A percentile compares a stretch with the other conserved stretches of the same genome.
These are phyloP conservation scores for Alternaria brassicicola DNA, from an alignment of 2,329 filamentous ascomycete genomes.

Conservation along the genomic window DNA sequence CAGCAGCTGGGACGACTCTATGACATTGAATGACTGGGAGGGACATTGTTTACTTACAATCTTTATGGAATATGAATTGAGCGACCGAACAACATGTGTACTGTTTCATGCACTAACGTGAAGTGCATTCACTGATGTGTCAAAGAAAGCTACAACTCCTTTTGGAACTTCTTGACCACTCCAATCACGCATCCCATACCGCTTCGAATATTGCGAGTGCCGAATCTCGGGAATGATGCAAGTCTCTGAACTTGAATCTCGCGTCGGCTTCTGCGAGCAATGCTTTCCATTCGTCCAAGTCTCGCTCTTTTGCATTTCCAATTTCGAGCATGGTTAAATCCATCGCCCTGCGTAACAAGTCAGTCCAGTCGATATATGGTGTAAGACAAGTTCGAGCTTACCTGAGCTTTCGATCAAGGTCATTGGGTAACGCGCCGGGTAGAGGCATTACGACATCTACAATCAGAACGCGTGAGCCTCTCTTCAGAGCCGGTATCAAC, in stretches of 20 bases:
- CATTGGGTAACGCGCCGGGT: slow-evolving; percentile 8
- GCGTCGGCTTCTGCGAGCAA: slow-evolving; percentile 52
- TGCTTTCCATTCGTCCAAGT: slow-evolving; percentile 51
- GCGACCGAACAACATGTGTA: not conserved
- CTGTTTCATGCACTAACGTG: too few species aligned
- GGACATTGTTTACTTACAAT: not conserved
- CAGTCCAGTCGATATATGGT: not conserved
- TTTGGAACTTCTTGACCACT: not conserved
- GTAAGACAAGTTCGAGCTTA: not conserved
- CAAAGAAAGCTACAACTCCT: not conserved
- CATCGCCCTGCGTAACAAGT: slow-evolving; percentile 24
- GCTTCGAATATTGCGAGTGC: slow-evolving; percentile 10
- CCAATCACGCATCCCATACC: slow-evolving; percentile 1
- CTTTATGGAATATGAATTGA: not conserved
- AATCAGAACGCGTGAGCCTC: slow-evolving; percentile 26
- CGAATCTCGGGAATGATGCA: slow-evolving; percentile 9
- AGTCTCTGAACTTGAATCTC: slow-evolving; percentile 44
- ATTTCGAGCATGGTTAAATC: slow-evolving; percentile 57
- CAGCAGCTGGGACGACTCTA: not conserved
- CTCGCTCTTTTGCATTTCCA: slow-evolving; percentile 55
- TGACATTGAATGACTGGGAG: not conserved
- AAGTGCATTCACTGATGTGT: too few species aligned
- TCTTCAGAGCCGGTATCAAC: slow-evolving; percentile 28
- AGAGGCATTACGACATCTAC: slow-evolving; percentile 17
- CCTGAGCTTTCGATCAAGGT: slow-evolving; percentile 5